Base-by-base conservation (phyloP, 176 grass and related monocot genomes). In the Lolium multiflorum region DNA sequence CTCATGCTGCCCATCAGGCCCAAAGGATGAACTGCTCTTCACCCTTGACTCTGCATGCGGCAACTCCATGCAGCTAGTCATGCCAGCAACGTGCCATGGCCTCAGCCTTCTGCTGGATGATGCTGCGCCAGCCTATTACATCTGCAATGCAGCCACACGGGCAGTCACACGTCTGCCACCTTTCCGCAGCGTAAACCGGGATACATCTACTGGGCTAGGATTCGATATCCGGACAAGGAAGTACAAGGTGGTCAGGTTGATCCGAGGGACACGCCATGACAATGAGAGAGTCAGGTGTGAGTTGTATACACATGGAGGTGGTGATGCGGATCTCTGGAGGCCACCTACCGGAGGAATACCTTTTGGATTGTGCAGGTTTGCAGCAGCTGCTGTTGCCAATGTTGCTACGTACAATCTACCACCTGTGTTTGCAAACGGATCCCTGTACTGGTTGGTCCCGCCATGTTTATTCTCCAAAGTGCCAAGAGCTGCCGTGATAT, bases 91-190 rank as follows among this genome's bases (percentile, higher is more conserved):
- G 46, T 47, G 46, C 8, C 46, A 47, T 47, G 46, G 44, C 44
- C 44, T 46, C 44, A 46, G 6, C 44, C 44, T 46, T 46, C 44
- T 46, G 44, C 8, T 46, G 44, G 44, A 31, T 31, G 69, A 15
- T 15, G n/a, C 64, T 1, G 68, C 1, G 56, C 4, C 7, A 78
- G 56, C 78, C 20, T 81, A 81, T 46, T 81, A 81, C n/a, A 47
- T 87, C 5, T 63, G 28, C 84, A 87, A 87, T 21, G 77, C 78
- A 41, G 31, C 68, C 55, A 87, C 85, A 16, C 8, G 78, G 28
- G 68, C 57, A 73, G n/a, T 87, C n/a, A 81, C 78, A 3, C 11
- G 66, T 0, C 14, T 80, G 24, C 84, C 84, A 3, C 66, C 84
- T 8, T 80, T 11, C 84, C 1, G 9, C 0, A 18, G 39, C 4